Evolutionary conservation across 2,329 filamentous ascomycete genomes (phyloP).

Genomic region (Pestalotiopsis sp.): DNA sequence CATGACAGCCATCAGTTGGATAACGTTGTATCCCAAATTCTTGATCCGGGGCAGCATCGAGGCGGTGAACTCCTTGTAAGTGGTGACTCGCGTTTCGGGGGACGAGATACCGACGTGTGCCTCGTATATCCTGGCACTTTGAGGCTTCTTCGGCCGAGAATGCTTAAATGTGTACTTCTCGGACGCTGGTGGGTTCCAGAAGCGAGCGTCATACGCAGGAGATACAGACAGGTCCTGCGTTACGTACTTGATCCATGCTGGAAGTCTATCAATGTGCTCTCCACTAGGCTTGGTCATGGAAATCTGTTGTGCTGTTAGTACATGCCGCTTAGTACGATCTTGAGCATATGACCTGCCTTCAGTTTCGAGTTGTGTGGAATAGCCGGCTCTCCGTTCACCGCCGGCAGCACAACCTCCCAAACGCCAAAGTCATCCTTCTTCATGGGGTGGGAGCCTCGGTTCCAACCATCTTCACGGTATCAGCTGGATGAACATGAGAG

Average conservation of each 20-base stretch:
- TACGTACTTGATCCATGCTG: constrained; percentile 96
- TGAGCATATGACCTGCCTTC: constrained; percentile 62
- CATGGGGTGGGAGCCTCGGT: constrained; percentile 82
- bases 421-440: constrained; percentile 81
- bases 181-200: constrained; percentile 86
- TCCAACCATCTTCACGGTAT: constrained; percentile 72
- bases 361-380: constrained; percentile 95
- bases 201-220: constrained; percentile 89
- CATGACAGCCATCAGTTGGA: constrained; percentile 99
- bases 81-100: constrained; percentile 82
- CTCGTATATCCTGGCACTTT: constrained; percentile 90
- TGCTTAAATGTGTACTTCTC: constrained; percentile 87
- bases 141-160: constrained; percentile 75
- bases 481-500: background rate
- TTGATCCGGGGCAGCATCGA: constrained; percentile 92
- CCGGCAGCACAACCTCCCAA: constrained; percentile 79
- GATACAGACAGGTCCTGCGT: constrained; percentile 90
- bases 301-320: constrained; percentile 57
- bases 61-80: constrained; percentile 95
- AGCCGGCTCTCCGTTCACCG: constrained; percentile 69
- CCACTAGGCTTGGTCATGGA: constrained; percentile 78
- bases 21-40: constrained; percentile 90
- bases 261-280: constrained; percentile 82
- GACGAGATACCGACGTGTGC: constrained; percentile 98
- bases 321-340: background rate